Percentiles rank a stretch among this genome's conserved stretches.
phyloP scores from a whole-genome alignment of 2,329 filamentous ascomycete species.

The Shiraia bambusicola region DNA sequence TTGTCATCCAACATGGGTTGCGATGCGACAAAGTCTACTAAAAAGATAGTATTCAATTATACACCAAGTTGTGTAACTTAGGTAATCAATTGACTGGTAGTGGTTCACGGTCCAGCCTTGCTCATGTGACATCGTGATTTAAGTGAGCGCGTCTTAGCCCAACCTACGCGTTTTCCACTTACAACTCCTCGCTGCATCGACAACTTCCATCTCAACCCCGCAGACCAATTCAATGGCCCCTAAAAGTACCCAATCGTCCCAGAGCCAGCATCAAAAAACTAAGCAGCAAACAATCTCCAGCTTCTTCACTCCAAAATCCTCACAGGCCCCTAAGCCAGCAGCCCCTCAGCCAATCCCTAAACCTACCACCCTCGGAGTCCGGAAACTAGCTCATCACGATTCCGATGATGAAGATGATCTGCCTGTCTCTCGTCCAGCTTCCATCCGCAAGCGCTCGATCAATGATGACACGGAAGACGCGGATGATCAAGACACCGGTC shows the following conservation, averaged over 20 bases:
- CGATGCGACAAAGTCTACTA: neutral
- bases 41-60: no score
- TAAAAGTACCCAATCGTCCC: constrained; percentile 35
- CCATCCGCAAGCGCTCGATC: constrained; percentile 29
- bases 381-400: constrained; percentile 8
- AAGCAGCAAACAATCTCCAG: constrained; percentile 83
- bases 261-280: constrained; percentile 51
- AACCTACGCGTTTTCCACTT: constrained; percentile 19
- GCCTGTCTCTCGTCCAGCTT: constrained; percentile 8
- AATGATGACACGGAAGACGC: constrained; percentile 47
- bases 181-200: constrained; percentile 5
- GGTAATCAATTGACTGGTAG: no score
- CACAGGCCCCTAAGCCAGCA: constrained; percentile 37
- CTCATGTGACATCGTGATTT: constrained; percentile 30
- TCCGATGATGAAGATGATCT: constrained; percentile 19
- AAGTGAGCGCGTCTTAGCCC: constrained; percentile 8
- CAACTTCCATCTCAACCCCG: constrained; percentile 8
- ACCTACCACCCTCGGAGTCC: constrained; percentile 24
- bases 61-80: no score
- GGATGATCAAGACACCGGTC: constrained; percentile 32
- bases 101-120: no score
- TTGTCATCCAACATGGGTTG: neutral
- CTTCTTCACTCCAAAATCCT: constrained; percentile 65
- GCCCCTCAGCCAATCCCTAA: constrained; percentile 15
- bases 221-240: constrained; percentile 37